Base-by-base conservation (phyloP, 768 basidiomycete genomes). In the Pulveroboletus sp. region DNA sequence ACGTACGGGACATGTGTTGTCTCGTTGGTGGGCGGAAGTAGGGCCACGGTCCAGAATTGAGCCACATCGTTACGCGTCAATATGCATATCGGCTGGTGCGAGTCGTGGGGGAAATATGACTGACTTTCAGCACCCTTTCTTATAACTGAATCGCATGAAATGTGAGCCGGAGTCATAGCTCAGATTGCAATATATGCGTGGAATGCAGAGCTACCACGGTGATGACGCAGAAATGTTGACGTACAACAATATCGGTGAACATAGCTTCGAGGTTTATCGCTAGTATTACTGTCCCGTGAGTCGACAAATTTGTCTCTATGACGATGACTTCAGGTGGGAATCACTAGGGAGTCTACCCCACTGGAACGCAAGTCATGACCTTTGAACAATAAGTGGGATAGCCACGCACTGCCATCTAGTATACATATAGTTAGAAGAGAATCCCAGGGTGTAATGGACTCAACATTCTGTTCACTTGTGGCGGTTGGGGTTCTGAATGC, bases 221-320 rank as follows among this genome's bases (percentile, higher is more conserved):
- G 49, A 53, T 43, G 19, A 49, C 30, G 30, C 23, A 41, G 23
- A 11, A 20, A 37, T 31, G 14, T 26, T 24, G 19, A 64, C 72
- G 43, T 54, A 78, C 78, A 44, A 71, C 74, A 50, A 81, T 81
- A 57, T 78, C 73, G 24, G 74, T 64, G 54, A 72, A 78, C 9
- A 47, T 35, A 16, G 30, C 34, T 34, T 41, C 31, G 44, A 53
- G 50, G 31, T 43, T 32, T 31, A 43, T 43, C 37, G 53, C 32
- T 41, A 32, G 45, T 29, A 32, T 48, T 48, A 34, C 41, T 22
- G 45, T 32, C 10, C 20, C 26, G 35, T 35, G 8, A 40, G 17
- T 39, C 12, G 37, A 50, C 24, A 32, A 34, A 49, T 34, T 27
- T 14, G 2, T 31, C 48, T 19, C 30, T 16, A 36, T 35, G 24